These are phyloP conservation scores for Talaromyces islandicus DNA, from an alignment of 2,329 filamentous ascomycete species.

Conservation along the genomic window DNA sequence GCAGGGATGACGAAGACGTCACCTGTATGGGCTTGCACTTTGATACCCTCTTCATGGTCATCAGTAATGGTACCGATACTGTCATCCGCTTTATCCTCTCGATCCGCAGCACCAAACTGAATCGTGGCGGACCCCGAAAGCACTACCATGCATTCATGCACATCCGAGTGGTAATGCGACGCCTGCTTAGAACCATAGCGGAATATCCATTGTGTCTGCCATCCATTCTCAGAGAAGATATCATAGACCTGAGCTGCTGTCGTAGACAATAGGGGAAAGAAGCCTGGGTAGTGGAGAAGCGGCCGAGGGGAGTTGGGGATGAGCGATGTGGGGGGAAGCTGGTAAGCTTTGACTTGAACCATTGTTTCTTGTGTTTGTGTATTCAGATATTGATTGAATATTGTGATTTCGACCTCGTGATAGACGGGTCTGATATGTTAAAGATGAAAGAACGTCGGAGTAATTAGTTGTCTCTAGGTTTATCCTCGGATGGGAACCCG, in stretches of 20 bases:
- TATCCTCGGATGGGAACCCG: neutral
- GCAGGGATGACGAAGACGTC: slow-evolving; percentile 57
- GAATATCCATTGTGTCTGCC: slow-evolving; percentile 52
- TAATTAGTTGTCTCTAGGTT: neutral
- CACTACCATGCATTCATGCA: slow-evolving; percentile 55
- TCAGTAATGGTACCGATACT: neutral
- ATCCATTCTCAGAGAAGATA: slow-evolving; percentile 44
- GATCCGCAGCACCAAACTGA: slow-evolving; percentile 51
- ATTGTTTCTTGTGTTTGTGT: neutral
- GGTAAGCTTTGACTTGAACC: slow-evolving; percentile 17
- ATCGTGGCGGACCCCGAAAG: slow-evolving; percentile 49
- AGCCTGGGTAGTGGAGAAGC: slow-evolving; percentile 48
- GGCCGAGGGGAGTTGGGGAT: slow-evolving; percentile 50
- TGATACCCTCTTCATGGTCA: neutral
- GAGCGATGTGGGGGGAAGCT: slow-evolving; percentile 39
- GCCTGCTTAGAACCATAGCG: slow-evolving; percentile 50
- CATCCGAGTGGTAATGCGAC: slow-evolving; percentile 53
- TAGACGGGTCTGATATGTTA: neutral
- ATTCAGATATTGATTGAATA: neutral
- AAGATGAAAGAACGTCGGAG: neutral
- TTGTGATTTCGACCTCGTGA: neutral
- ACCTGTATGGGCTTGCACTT: slow-evolving; percentile 44
- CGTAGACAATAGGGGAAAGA: slow-evolving; percentile 26
- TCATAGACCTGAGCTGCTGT: slow-evolving; percentile 33
- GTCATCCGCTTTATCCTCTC: slow-evolving; percentile 44